A percentile compares a stretch with the other conserved stretches of the same genome.
phyloP scores from a whole-genome alignment of 345 rosid species.

The Acer yangbiense region DNA sequence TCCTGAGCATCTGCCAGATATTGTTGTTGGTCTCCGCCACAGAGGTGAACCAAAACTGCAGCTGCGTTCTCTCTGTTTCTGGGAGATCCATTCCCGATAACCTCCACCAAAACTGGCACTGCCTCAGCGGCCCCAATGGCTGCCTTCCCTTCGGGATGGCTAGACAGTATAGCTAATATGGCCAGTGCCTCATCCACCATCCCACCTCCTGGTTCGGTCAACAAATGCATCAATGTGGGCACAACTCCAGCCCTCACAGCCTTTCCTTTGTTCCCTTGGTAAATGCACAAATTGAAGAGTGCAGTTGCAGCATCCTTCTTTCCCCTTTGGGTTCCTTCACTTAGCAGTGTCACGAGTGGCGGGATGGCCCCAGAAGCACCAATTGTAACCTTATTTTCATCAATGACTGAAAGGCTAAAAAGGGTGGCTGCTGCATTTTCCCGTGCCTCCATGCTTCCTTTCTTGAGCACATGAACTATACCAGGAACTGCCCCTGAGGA shows the following conservation, averaged over 20 bases:
- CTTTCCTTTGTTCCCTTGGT: constrained; percentile 98
- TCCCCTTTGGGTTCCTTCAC: constrained; percentile 93
- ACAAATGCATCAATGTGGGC: constrained; percentile 58
- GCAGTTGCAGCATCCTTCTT: constrained; percentile 99
- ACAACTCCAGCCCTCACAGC: constrained; percentile 92
- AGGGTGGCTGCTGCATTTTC: constrained; percentile 99
- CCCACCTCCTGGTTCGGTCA: constrained; percentile 74
- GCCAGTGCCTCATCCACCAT: constrained; percentile 90
- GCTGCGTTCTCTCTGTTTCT: constrained; percentile 82
- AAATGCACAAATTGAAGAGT: constrained; percentile 91
- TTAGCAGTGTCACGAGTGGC: constrained; percentile 77
- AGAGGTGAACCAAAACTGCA: constrained; percentile 85
- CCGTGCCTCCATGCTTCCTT: constrained; percentile 98
- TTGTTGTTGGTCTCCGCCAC: constrained; percentile 72
- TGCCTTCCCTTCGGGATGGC: constrained; percentile 75
- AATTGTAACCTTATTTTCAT: constrained; percentile 89
- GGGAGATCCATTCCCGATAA: constrained; percentile 70
- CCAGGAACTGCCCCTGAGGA: constrained; percentile 92
- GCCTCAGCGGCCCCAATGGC: constrained; percentile 74
- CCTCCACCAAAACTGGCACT: constrained; percentile 69
- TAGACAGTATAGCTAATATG: constrained; percentile 70
- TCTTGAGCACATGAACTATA: constrained; percentile 89
- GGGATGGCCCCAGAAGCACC: constrained; percentile 88
- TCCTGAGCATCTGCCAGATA: constrained; percentile 76
- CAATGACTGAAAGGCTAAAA: constrained; percentile 92